phyloP scores from a whole-genome alignment of 164 flowering plant species.

The Magnolia sinica region DNA sequence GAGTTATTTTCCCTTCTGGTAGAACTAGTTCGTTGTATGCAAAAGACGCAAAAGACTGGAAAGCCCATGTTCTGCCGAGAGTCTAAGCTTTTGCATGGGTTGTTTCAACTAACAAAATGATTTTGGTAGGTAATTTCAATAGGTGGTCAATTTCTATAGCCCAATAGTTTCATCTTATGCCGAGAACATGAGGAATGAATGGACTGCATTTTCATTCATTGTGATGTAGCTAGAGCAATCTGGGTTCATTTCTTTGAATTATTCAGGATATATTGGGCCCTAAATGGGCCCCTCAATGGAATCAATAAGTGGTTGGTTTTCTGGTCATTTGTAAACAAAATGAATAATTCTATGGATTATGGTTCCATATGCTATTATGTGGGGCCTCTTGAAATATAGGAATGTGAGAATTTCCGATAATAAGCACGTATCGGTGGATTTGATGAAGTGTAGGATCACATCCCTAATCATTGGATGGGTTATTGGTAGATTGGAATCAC shows the following conservation, averaged over 20 bases:
- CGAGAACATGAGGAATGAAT: not conserved
- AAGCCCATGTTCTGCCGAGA: no score
- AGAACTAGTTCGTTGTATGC: no score
- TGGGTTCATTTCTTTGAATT: not conserved
- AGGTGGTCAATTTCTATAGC: no score
- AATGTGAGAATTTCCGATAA: not conserved
- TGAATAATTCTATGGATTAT: no score
- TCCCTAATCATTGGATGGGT: not conserved
- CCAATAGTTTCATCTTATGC: no score
- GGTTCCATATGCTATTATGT: no score
- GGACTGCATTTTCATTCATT: not conserved
- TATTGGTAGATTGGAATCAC: not conserved
- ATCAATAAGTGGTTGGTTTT: not conserved
- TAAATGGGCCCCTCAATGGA: not conserved
- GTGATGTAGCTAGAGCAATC: not conserved
- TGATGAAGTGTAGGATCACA: not conserved
- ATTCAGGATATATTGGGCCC: not conserved
- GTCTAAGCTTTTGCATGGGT: no score
- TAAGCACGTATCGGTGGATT: not conserved
- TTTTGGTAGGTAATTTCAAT: no score
- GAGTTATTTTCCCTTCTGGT: no score
- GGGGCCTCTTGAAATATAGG: no score
- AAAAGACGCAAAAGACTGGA: no score
- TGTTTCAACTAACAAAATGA: no score
- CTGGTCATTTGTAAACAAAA: not conserved